Evolutionary conservation across 2,329 filamentous ascomycete species (phyloP).

Genomic region (Clonostachys solani): DNA sequence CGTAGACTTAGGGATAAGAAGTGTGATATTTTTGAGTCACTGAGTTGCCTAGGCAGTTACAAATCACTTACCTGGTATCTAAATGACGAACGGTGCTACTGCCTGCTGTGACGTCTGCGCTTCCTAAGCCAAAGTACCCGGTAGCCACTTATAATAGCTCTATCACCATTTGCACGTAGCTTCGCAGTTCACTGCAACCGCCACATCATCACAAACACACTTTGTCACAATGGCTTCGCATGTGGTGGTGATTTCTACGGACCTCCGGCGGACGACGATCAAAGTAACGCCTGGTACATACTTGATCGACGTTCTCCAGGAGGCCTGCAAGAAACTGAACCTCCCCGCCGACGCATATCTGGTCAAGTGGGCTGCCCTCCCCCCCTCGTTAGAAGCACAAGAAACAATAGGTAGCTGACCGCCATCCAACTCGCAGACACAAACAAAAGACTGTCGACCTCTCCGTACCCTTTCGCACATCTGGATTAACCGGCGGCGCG

Average conservation of each 20-base stretch:
- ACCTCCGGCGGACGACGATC: conserved; percentile 71
- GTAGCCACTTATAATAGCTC: too few relatives aligned
- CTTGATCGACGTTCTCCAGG: conserved; percentile 78
- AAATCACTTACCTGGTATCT: too few relatives aligned
- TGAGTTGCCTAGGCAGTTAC: too few relatives aligned
- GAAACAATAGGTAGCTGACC: background rate
- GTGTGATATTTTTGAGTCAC: too few relatives aligned
- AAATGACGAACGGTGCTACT: too few relatives aligned
- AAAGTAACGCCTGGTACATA: conserved; percentile 81
- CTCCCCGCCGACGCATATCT: conserved; percentile 69
- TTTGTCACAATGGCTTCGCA: conserved; percentile 69
- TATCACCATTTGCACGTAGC: too few relatives aligned
- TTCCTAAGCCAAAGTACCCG: too few relatives aligned
- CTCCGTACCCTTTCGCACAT: conserved; percentile 76
- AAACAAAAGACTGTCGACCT: conserved; percentile 85
- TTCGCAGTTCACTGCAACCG: too few relatives aligned
- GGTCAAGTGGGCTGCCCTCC: conserved; percentile 60
- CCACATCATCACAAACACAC: too few relatives aligned
- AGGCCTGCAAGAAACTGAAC: conserved; percentile 82
- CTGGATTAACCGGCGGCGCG: conserved; percentile 78
- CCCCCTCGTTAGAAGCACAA: background rate
- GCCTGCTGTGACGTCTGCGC: too few relatives aligned
- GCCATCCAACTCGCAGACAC: conserved; percentile 46
- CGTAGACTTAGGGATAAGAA: too few relatives aligned
- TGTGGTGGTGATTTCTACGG: conserved; percentile 81